Conservation (phyloP, 179 eudicot species). For the Amaranthus tricolor region DNA sequence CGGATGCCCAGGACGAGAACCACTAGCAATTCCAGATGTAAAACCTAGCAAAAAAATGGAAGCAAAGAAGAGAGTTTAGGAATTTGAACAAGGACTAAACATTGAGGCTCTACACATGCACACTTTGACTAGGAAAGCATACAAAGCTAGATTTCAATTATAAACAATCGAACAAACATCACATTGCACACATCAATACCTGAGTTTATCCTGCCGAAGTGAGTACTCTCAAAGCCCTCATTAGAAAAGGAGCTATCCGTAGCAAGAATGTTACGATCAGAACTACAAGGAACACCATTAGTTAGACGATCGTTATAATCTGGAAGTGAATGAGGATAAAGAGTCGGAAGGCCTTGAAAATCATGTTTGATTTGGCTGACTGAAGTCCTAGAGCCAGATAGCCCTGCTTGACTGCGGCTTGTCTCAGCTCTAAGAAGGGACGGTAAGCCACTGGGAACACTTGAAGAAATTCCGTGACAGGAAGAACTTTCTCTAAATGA, state of each 20-base stretch:
- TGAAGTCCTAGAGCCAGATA: slow-evolving; percentile 36
- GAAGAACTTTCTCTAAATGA: slow-evolving; percentile 36
- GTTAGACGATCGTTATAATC: slow-evolving; percentile 50
- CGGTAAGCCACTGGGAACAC: slow-evolving; percentile 53
- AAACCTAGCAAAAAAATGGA: slow-evolving; percentile 35
- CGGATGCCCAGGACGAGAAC: slow-evolving; percentile 45
- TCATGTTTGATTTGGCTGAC: slow-evolving; percentile 37
- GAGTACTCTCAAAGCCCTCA: slow-evolving; percentile 45
- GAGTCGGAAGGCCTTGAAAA: slow-evolving; percentile 31
- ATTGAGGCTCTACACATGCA: neutral
- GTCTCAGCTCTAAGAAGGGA: slow-evolving; percentile 53
- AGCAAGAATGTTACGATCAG: slow-evolving; percentile 36
- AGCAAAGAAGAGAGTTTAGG: slow-evolving; percentile 7
- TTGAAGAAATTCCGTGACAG: slow-evolving; percentile 53
- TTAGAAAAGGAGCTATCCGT: slow-evolving; percentile 34
- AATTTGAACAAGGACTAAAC: neutral
- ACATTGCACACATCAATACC: slow-evolving; percentile 49
- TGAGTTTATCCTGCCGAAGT: slow-evolving; percentile 39
- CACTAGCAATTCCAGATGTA: slow-evolving; percentile 51
- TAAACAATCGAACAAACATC: slow-evolving; percentile 22
- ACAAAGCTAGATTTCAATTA: neutral
- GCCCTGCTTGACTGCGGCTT: slow-evolving; percentile 38
- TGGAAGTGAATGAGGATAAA: slow-evolving; percentile 69
- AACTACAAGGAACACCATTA: slow-evolving; percentile 39
- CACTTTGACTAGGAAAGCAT: neutral